Evolutionary conservation across 2,329 filamentous ascomycete species (phyloP).

Genomic region (Hypomyces rosellus): DNA sequence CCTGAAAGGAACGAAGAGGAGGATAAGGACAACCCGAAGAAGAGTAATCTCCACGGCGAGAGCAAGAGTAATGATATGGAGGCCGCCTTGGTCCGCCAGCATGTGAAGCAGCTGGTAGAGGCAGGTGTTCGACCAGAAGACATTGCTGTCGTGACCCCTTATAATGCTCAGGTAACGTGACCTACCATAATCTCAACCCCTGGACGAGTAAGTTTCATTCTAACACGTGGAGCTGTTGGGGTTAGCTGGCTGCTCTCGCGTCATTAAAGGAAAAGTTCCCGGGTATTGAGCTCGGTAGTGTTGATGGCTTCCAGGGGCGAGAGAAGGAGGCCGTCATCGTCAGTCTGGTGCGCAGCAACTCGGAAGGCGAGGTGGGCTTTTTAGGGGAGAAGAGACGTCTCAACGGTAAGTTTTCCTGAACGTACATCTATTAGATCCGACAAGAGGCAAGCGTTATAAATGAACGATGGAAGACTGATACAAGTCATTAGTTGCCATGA

Average conservation of each 20-base stretch:
- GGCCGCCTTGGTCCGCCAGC: slow-evolving; percentile 69
- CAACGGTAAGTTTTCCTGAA: slow-evolving; percentile 63
- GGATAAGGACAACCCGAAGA: slow-evolving; percentile 42
- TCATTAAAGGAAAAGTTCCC: slow-evolving; percentile 75
- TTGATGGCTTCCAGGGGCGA: slow-evolving; percentile 94
- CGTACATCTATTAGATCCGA: too few species aligned
- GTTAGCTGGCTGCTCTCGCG: slow-evolving; percentile 68
- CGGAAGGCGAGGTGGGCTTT: slow-evolving; percentile 83
- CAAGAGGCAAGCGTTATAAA: too few species aligned
- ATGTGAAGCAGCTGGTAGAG: slow-evolving; percentile 69
- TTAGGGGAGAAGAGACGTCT: slow-evolving; percentile 83
- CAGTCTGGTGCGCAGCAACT: slow-evolving; percentile 88
- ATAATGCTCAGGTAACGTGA: slow-evolving; percentile 72
- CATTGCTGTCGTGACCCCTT: slow-evolving; percentile 90
- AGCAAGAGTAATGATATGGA: slow-evolving; percentile 94
- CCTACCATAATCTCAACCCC: slow-evolving; percentile 6
- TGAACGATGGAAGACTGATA: too few species aligned
- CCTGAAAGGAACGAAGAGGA: slow-evolving; percentile 75
- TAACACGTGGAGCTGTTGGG: slow-evolving; percentile 4
- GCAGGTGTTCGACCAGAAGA: slow-evolving; percentile 76
- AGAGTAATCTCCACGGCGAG: slow-evolving; percentile 40
- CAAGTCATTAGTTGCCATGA: slow-evolving; percentile 81
- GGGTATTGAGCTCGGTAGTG: slow-evolving; percentile 87
- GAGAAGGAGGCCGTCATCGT: slow-evolving; percentile 96
- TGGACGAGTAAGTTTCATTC: not conserved